These are phyloP conservation scores for Aspergillus oerlinghausenensis DNA, from an alignment of 2,329 filamentous ascomycete genomes.

Conservation along the genomic window DNA sequence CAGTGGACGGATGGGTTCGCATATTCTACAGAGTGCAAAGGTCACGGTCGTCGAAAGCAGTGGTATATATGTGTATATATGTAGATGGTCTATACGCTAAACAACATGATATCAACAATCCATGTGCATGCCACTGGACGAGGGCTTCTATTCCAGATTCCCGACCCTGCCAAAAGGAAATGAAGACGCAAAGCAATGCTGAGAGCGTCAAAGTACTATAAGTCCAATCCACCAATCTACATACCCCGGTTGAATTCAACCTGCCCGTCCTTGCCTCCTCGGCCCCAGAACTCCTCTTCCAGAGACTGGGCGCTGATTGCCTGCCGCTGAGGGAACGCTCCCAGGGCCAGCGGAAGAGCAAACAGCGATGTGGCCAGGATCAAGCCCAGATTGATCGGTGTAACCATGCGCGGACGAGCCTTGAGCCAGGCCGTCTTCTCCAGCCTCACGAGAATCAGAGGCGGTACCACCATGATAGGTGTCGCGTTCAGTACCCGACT, in stretches of 20 bases:
- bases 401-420: slow-evolving; percentile 67
- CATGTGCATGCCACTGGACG: background rate
- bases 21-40: background rate
- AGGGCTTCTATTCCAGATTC: background rate
- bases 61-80: background rate
- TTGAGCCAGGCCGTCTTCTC: slow-evolving; percentile 81
- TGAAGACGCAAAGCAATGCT: background rate
- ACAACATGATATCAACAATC: background rate
- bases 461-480: slow-evolving; percentile 95
- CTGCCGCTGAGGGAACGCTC: slow-evolving; percentile 88
- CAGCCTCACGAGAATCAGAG: slow-evolving; percentile 75
- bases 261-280: slow-evolving; percentile 71
- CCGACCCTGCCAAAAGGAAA: background rate
- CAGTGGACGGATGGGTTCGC: background rate
- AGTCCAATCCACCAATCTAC: slow-evolving; percentile 38
- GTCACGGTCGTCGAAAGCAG: background rate
- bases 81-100: background rate
- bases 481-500: slow-evolving; percentile 90
- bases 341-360: slow-evolving; percentile 83
- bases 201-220: slow-evolving; percentile 3
- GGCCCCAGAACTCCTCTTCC: slow-evolving; percentile 81
- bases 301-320: slow-evolving; percentile 68
- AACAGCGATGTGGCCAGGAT: slow-evolving; percentile 84
- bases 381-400: slow-evolving; percentile 79
- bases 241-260: slow-evolving; percentile 98